Evolutionary conservation across 441 rosid species (phyloP).

Genomic region (Syzygium malaccense): DNA sequence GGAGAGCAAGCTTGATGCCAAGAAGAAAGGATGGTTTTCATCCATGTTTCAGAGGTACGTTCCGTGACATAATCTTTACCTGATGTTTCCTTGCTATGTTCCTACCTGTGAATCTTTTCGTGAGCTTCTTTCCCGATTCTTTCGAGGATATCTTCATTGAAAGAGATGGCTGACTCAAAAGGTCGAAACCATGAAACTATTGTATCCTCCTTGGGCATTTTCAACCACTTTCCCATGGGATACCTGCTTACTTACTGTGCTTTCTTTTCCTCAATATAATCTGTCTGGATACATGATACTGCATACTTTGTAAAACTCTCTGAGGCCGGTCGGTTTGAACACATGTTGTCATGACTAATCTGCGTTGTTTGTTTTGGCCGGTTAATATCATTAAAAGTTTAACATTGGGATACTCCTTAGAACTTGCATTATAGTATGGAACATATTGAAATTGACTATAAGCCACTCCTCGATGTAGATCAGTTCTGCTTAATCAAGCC

Average conservation of each 20-base stretch:
- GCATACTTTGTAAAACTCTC: not conserved
- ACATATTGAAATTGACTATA: not conserved
- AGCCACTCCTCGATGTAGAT: not conserved
- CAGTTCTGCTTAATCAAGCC: not conserved
- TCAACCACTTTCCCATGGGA: not conserved
- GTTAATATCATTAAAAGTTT: not conserved
- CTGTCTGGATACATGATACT: not conserved
- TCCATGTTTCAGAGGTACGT: conserved; percentile 89
- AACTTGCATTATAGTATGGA: not conserved
- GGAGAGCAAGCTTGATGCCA: conserved; percentile 58
- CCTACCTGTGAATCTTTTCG: not conserved
- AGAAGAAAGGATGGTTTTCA: conserved; percentile 94
- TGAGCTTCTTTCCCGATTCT: not conserved
- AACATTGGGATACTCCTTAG: not conserved
- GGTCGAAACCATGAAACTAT: not conserved
- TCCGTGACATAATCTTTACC: not conserved
- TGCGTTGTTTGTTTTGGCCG: not conserved
- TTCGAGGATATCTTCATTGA: not conserved
- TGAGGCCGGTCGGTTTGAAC: not conserved
- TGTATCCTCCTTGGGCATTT: not conserved
- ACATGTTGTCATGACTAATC: not conserved
- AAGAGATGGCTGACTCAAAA: not conserved
- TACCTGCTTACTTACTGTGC: not conserved
- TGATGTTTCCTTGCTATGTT: not conserved
- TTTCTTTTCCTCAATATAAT: not conserved